These are phyloP conservation scores for Leptodermis oblonga DNA, from an alignment of 257 asterid genomes.

Conservation along the genomic window DNA sequence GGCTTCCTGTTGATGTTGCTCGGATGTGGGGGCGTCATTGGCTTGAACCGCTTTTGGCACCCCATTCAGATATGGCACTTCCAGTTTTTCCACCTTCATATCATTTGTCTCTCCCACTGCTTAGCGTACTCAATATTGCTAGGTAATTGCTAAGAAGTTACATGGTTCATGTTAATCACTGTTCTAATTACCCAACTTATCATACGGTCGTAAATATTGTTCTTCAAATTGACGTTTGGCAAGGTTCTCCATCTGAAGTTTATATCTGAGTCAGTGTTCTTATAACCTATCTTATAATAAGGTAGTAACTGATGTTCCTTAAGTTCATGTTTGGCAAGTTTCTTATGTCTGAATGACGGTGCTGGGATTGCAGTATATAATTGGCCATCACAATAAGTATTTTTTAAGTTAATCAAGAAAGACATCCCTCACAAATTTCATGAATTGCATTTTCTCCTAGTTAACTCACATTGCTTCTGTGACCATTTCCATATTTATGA, in stretches of 20 bases:
- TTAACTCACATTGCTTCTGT: too few relatives aligned
- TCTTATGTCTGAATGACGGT: too few relatives aligned
- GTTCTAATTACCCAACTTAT: neutral
- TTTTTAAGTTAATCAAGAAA: neutral
- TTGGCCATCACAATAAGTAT: neutral
- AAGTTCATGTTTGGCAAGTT: neutral
- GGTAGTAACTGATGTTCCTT: too few relatives aligned
- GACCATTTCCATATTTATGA: too few relatives aligned
- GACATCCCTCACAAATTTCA: neutral
- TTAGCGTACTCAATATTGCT: slow-evolving; percentile 88
- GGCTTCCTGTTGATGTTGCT: slow-evolving; percentile 96
- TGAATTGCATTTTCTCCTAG: too few relatives aligned
- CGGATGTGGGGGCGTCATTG: slow-evolving; percentile 99
- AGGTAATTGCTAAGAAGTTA: slow-evolving; percentile 39
- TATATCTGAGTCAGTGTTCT: neutral
- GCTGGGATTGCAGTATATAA: neutral
- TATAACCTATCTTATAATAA: neutral
- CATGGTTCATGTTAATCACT: neutral
- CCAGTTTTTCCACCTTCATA: slow-evolving; percentile 77
- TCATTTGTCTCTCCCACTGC: slow-evolving; percentile 80
- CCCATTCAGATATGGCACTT: slow-evolving; percentile 57
- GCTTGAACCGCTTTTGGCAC: slow-evolving; percentile 81
- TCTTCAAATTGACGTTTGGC: too few relatives aligned
- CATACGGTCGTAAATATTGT: neutral
- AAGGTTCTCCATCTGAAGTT: neutral